Evolutionary conservation across 2,329 filamentous ascomycete species (phyloP), one percentile per base, ranked within the genome.

Genomic region (Rachicladosporium sp.): DNA sequence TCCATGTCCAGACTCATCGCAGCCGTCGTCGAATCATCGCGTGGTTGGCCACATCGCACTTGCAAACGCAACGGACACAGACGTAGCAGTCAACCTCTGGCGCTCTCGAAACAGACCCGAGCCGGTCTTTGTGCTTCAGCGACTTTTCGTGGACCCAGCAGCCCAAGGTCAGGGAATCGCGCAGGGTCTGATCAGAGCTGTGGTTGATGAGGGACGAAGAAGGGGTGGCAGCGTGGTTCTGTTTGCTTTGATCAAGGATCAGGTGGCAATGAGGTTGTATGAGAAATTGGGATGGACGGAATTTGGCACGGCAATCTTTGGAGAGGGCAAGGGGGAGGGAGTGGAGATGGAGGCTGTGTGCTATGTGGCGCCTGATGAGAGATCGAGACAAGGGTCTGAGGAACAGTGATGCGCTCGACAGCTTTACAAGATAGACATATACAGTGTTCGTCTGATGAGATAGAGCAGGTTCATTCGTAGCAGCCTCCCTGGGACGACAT

Each of bases 61-160:
- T 21, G 33, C 46, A 9, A 30, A 36, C 8, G 43, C 43, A 7
- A 38, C 37, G 11, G 37, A 46, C 5, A 37, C 35, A 11, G 38
- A 41, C 6, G 31, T 32, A 8, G 51, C 50, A 40, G 44, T 51
- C 10, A 11, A 19, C 38, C 48, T 36, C 48, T 50, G 10, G 40
- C 38, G 9, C 34, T 44, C 29, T 45, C 46, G 46, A 33, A 41
- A 30, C 10, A 41, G 11, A 36, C 29, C 19, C 33, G 33, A 39
- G 15, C 19, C 35, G 9, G 36, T 50, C 30, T 48, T 49, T n/a
- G 47, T 51, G 2, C 48, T 56, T 2, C 51, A 47, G 27, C 43
- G 51, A 29, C 41, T 56, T 7, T 54, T 50, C 35, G 46, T 56
- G 15, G 44, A 52, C 36, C 51, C 52, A 3, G 33, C 34, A 2